Evolutionary conservation across 1,284 basidiomycete species (phyloP), one percentile per base, ranked within the genome.

Genomic region (Microbotryum violaceum): DNA sequence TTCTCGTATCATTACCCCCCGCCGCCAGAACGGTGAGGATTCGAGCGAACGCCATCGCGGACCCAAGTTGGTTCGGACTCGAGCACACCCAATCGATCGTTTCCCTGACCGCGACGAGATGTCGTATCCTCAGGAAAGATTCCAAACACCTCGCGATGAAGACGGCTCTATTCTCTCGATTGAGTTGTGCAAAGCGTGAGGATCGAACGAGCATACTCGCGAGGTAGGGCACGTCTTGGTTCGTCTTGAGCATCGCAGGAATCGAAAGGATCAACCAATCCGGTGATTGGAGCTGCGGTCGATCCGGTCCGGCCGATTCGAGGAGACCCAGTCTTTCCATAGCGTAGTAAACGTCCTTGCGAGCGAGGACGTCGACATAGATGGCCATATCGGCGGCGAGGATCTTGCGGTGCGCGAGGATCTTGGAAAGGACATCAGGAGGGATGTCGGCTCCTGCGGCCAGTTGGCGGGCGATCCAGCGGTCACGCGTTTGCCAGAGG

Each of bases 41-140:
- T 7, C 50, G 49, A 10, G 50, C 59, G 51, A 63, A 68, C 4
- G 58, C 29, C 47, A 4, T 42, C 10, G 54, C 45, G 44, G 44
- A 29, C 2, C 8, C 44, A 6, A 46, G 29, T 7, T 18, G 16
- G 18, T 29, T n/a, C 9, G 23, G 46, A 25, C 20, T n/a, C 21
- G 54, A 54, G 12, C 56, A 59, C 18, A 67, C 23, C 57, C 57
- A 67, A 20, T 66, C 61, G 59, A 69, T 48, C 14, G 47, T 51
- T 48, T 69, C 67, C n/a, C 65, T 58, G 9, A 60, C 46, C 1
- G 65, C 67, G 57, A 67, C 61, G 52, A 61, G 66, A 49, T 69
- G 65, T 12, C 55, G 49, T 18, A 62, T 56, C 18, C 49, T 52
- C 51, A 69, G 37, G 20, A 66, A 67, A 53, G 58, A 53, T 45